Evolutionary conservation across 2,329 filamentous ascomycete genomes (phyloP).

Genomic region (Fusarium poae): DNA sequence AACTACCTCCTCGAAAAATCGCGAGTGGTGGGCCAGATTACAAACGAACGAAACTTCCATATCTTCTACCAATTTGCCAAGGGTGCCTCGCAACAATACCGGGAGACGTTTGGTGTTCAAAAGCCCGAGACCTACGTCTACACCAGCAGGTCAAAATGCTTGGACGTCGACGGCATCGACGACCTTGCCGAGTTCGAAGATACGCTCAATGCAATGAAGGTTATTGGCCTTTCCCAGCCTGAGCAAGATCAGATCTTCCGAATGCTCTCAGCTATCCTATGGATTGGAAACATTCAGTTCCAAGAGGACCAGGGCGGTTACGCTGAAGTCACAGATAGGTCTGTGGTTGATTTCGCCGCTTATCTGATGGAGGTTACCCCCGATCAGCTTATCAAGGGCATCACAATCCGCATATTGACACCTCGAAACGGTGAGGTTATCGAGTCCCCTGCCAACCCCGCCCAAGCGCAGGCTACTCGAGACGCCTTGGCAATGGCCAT

Average conservation of each 20-base stretch:
- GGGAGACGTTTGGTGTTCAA: conserved; percentile 90
- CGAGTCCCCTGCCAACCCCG: conserved; percentile 83
- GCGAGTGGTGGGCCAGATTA: conserved; percentile 93
- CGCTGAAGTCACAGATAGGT: conserved; percentile 86
- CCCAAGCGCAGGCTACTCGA: conserved; percentile 87
- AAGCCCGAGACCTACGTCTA: conserved; percentile 93
- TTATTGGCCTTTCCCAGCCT: conserved; percentile 87
- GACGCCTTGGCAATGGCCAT: conserved; percentile 96
- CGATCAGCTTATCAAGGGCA: conserved; percentile 82
- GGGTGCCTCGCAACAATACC: conserved; percentile 87
- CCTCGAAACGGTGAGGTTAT: conserved; percentile 75
- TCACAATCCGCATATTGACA: conserved; percentile 88
- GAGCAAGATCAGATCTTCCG: conserved; percentile 98
- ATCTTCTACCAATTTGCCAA: conserved; percentile 99
- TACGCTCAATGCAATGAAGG: conserved; percentile 91
- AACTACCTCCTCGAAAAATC: conserved; percentile 98
- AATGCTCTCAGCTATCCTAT: conserved; percentile 90
- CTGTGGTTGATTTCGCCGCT: conserved; percentile 92
- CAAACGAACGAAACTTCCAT: conserved; percentile 97
- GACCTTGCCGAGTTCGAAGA: conserved; percentile 90
- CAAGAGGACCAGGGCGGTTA: conserved; percentile 90
- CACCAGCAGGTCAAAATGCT: conserved; percentile 93
- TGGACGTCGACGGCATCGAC: conserved; percentile 93
- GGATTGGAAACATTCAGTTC: conserved; percentile 95
- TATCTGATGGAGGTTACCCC: conserved; percentile 92